Base-by-base conservation (phyloP, 805 yeast genomes). In the Hanseniaspora vineae region DNA sequence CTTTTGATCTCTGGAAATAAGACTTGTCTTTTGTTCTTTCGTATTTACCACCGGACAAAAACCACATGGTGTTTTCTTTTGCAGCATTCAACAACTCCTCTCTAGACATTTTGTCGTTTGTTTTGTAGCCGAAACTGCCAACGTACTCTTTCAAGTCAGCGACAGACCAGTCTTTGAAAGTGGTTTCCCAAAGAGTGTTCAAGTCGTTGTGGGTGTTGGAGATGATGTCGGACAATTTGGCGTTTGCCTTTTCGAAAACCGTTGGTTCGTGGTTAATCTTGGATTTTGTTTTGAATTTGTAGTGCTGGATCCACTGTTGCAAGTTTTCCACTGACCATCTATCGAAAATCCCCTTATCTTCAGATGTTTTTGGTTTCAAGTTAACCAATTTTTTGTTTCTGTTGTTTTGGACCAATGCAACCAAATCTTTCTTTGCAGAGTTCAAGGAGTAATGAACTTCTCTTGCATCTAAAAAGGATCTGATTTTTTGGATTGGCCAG, bases 401-500 rank as follows among this genome's bases (percentile, higher is more conserved):
- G 54, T 65, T 58, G 48, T 62, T 54, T 46, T 66, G 62, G 1
- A 68, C 77, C 23, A 72, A 56, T 33, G 65, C 58, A 35, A 68
- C 58, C 50, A 75, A 61, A 35, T 69, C 66, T 29, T 56, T 49
- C 52, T 62, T 67, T 6, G 75, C 68, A 2, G 73, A 60, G 46
- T 71, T 65, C 2, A 57, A 45, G 20, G 75, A 68, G 45, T 66
- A 58, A 13, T 65, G 51, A 31, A 74, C 62, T 32, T 64, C 68
- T 50, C 78, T 67, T 2, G 67, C 58, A 31, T 65, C 62, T 39
- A 74, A 56, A 49, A 70, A 74, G 3, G 64, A 58, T 51, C 60
- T 69, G 49, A 74, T 61, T 47, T 70, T 66, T 17, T 66, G 69
- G 53, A 69, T 69, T 18, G 75, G 62, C 79, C 78, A 74, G 11